Percentiles rank a stretch among this genome's conserved stretches.
These are phyloP conservation scores for Oenanthe sinensis DNA, from an alignment of 129 eudicot genomes.

Conservation along the genomic window DNA sequence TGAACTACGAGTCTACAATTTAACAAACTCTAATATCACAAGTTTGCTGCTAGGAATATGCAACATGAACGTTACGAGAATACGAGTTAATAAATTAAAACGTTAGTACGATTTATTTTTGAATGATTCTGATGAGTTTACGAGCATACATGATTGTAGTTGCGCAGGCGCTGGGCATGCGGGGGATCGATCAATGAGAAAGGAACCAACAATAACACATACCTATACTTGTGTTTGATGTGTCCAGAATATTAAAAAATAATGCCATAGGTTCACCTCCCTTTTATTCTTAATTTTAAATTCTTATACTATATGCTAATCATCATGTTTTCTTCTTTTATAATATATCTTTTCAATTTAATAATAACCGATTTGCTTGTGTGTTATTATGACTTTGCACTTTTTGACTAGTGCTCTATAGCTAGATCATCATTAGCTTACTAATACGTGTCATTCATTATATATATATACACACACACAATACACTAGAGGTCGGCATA, in stretches of 20 bases:
- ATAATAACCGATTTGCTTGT: neutral
- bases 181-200: constrained; percentile 1
- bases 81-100: no score
- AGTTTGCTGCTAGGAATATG: no score
- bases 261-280: neutral
- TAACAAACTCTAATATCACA: no score
- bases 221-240: neutral
- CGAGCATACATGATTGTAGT: constrained; percentile 3
- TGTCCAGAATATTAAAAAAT: neutral
- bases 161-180: constrained; percentile 6
- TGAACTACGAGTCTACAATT: no score
- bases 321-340: neutral
- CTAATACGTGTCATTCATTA: neutral
- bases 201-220: constrained; percentile 2
- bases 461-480: no score
- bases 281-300: neutral
- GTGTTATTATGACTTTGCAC: neutral
- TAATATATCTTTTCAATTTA: neutral
- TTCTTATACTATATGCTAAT: neutral
- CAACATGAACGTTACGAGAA: no score
- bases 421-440: neutral
- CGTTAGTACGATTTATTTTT: no score
- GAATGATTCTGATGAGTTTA: neutral
- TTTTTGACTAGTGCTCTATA: constrained; percentile 1
- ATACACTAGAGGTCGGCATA: no score